Percentiles rank a stretch among this genome's conserved stretches.
Evolutionary conservation across 345 rosid genomes (phyloP).

Genomic region (Populus simonii): DNA sequence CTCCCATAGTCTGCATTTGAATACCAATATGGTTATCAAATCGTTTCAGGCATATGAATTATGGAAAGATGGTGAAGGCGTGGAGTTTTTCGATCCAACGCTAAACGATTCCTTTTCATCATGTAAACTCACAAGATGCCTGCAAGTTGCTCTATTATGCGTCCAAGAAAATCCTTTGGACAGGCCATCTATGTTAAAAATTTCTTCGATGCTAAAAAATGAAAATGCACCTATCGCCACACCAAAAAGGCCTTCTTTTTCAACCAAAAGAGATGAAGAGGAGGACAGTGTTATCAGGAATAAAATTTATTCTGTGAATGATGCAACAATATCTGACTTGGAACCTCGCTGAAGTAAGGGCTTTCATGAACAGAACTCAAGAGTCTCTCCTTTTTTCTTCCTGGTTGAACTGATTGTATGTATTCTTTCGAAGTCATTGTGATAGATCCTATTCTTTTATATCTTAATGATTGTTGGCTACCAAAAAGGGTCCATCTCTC

Average conservation of each 20-base stretch:
- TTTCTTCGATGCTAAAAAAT: constrained; percentile 15
- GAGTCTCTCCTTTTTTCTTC: too few species aligned
- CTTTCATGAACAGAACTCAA: too few species aligned
- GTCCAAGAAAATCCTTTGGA: constrained; percentile 24
- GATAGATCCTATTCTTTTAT: too few species aligned
- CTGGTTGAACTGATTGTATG: too few species aligned
- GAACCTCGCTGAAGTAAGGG: constrained; percentile 2
- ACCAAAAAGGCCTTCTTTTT: constrained; percentile 28
- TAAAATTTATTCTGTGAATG: constrained; percentile 9
- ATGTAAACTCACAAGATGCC: constrained; percentile 18
- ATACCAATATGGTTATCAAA: neutral
- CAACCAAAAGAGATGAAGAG: constrained; percentile 1
- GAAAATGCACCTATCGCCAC: neutral
- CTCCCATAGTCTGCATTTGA: neutral
- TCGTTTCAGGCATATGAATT: constrained; percentile 19
- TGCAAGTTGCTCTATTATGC: constrained; percentile 21
- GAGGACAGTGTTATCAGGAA: neutral
- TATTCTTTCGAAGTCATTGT: too few species aligned
- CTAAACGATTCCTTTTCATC: constrained; percentile 11
- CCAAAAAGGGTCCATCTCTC: too few species aligned
- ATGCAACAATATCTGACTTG: constrained; percentile 3
- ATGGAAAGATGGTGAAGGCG: constrained; percentile 16
- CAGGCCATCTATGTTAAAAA: constrained; percentile 27
- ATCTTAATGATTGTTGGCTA: too few species aligned
- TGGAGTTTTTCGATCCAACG: constrained; percentile 17